These are phyloP conservation scores for Coemansia sp. DNA, from an alignment of 192 early-diverging fungal species.

Conservation along the genomic window DNA sequence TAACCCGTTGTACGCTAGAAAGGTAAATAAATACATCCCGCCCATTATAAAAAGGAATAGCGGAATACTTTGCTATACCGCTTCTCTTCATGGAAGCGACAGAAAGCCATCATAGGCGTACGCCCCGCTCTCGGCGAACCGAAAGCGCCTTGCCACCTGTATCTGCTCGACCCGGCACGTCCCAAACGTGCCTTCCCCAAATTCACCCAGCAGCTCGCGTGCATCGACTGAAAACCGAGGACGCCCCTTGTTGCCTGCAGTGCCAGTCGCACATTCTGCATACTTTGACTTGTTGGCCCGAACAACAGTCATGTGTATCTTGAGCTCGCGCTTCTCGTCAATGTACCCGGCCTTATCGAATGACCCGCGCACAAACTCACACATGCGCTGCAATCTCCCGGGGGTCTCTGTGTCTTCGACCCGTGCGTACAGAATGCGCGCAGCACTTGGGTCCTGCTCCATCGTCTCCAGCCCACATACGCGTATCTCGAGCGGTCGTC, in stretches of 20 bases:
- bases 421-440: constrained; percentile 24
- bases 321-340: constrained; percentile 41
- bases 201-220: constrained; percentile 22
- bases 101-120: constrained; percentile 36
- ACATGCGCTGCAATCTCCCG: constrained; percentile 20
- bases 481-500: constrained; percentile 16
- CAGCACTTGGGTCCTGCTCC: constrained; percentile 21
- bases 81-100: constrained; percentile 14
- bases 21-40: neutral
- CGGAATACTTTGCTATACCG: too few species aligned
- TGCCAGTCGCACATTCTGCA: neutral
- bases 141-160: constrained; percentile 41
- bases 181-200: constrained; percentile 30
- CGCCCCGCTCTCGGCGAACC: constrained; percentile 24
- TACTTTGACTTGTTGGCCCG: constrained; percentile 9
- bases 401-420: constrained; percentile 21
- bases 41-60: neutral
- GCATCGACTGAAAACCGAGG: constrained; percentile 22
- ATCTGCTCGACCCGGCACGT: constrained; percentile 36
- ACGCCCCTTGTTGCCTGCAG: neutral
- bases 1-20: neutral
- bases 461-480: constrained; percentile 25
- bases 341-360: constrained; percentile 39
- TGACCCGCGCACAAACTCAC: constrained; percentile 18
- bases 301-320: constrained; percentile 33